A percentile compares a stretch with the other conserved stretches of the same genome.
These are phyloP conservation scores for Phytophthora lateralis DNA, from an alignment of 352 stramenopile genomes.

Conservation along the genomic window DNA sequence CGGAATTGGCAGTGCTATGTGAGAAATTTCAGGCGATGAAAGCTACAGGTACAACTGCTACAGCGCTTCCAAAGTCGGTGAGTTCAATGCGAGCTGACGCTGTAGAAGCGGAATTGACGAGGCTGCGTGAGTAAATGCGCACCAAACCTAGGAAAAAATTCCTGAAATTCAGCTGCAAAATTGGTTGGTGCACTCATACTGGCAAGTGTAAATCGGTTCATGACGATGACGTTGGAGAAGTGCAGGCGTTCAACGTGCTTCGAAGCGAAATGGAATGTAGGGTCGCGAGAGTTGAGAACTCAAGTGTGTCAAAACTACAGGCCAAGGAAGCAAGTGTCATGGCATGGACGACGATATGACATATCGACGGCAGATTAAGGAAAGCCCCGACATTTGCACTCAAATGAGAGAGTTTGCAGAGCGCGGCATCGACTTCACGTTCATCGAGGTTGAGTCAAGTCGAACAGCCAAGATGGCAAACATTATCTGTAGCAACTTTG, in stretches of 20 bases:
- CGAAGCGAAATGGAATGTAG: constrained; percentile 29
- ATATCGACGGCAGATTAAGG: constrained; percentile 23
- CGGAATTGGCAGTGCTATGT: constrained; percentile 8
- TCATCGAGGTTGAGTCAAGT: constrained; percentile 36
- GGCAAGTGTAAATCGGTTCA: constrained; percentile 8
- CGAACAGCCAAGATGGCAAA: constrained; percentile 39
- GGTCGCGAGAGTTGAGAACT: constrained; percentile 17
- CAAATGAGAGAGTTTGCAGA: constrained; percentile 39
- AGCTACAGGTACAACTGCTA: background rate
- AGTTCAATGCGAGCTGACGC: constrained; percentile 14
- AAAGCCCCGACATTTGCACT: constrained; percentile 37
- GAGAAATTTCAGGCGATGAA: constrained; percentile 15
- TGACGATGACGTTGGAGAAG: background rate
- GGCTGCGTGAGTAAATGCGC: background rate
- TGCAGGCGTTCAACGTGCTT: background rate
- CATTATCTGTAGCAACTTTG: no score
- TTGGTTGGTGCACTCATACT: constrained; percentile 19
- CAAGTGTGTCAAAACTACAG: constrained; percentile 30
- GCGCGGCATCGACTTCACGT: constrained; percentile 46
- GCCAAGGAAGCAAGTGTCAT: constrained; percentile 43
- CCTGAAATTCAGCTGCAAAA: constrained; percentile 15
- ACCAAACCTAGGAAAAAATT: background rate
- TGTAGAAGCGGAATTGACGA: constrained; percentile 12
- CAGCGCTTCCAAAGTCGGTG: constrained; percentile 6
- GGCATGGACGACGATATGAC: constrained; percentile 4